A percentile compares a stretch with the other conserved stretches of the same genome.
phyloP scores from a whole-genome alignment of 305 asterid genomes.

The Rubia peregrina region DNA sequence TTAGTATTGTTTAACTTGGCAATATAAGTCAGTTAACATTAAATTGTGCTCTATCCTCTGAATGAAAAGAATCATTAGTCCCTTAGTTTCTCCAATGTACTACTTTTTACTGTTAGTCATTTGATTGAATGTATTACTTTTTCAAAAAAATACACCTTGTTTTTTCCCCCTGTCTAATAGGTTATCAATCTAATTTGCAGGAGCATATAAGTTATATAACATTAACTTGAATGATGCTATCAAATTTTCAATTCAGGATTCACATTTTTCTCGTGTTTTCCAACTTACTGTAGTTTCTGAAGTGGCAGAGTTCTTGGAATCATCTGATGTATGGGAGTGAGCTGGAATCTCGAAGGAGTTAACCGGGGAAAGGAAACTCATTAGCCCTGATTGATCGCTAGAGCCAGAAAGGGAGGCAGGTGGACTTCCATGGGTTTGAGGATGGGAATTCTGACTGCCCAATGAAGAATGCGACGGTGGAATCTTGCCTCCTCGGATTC shows the following conservation, averaged over 20 bases:
- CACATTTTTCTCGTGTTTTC: neutral
- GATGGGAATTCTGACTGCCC: conserved; percentile 15
- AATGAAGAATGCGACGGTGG: conserved; percentile 13
- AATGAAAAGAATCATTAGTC: neutral
- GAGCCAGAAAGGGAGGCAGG: conserved; percentile 23
- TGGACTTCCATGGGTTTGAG: conserved; percentile 16
- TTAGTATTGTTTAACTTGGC: neutral
- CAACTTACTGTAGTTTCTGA: conserved; percentile 51
- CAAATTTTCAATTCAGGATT: too few relatives aligned
- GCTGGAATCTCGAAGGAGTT: conserved; percentile 24
- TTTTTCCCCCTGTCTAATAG: too few relatives aligned
- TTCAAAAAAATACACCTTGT: too few relatives aligned
- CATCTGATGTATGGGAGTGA: conserved; percentile 24
- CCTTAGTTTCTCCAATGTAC: too few relatives aligned
- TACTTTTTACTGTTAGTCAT: too few relatives aligned
- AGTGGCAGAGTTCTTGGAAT: conserved; percentile 24
- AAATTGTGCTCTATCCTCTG: neutral
- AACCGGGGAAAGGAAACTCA: conserved; percentile 27
- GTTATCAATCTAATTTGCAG: too few relatives aligned
- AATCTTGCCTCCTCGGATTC: conserved; percentile 16
- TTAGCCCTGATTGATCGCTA: conserved; percentile 24
- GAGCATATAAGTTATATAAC: too few relatives aligned
- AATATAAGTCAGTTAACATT: neutral
- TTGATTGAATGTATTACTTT: too few relatives aligned
- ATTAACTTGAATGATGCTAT: too few relatives aligned